Evolutionary conservation across 176 grass and related monocot species (phyloP).

Genomic region (Pharus latifolius): DNA sequence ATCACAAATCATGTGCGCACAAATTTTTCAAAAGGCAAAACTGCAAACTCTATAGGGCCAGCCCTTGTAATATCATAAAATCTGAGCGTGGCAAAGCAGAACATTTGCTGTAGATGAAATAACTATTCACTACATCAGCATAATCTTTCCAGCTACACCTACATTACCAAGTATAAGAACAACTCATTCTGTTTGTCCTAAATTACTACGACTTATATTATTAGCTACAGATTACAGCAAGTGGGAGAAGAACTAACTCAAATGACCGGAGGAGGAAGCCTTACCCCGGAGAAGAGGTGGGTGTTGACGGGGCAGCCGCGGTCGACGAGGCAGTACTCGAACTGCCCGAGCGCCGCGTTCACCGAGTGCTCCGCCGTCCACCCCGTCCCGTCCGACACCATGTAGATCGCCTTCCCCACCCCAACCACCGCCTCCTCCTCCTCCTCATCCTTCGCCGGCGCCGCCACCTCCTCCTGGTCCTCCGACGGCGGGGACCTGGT

Average conservation of each 20-base stretch:
- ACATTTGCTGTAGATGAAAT: not conserved
- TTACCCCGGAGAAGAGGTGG: slow-evolving; percentile 82
- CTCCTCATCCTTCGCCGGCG: slow-evolving; percentile 1
- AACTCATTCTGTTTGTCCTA: too few species aligned
- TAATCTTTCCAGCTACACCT: not conserved
- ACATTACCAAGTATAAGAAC: not conserved
- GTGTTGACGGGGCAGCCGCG: slow-evolving; percentile 63
- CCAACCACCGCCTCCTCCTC: not conserved
- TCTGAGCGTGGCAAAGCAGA: not conserved
- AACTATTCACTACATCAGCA: not conserved
- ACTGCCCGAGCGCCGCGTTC: slow-evolving; percentile 89
- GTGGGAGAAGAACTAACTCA: too few species aligned
- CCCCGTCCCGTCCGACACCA: slow-evolving; percentile 97
- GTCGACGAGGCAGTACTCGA: slow-evolving; percentile 80
- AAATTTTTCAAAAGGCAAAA: not conserved
- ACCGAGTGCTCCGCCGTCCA: slow-evolving; percentile 94
- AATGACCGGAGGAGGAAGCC: not conserved
- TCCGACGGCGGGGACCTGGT: slow-evolving; percentile 1
- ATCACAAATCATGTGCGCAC: not conserved
- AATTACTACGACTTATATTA: too few species aligned
- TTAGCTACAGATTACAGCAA: too few species aligned
- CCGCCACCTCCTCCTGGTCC: not conserved
- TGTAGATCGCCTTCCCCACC: slow-evolving; percentile 75
- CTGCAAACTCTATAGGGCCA: not conserved
- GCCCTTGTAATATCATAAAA: not conserved